Base-by-base conservation (phyloP, 176 grass and related monocot genomes). In the Bromus sterilis region DNA sequence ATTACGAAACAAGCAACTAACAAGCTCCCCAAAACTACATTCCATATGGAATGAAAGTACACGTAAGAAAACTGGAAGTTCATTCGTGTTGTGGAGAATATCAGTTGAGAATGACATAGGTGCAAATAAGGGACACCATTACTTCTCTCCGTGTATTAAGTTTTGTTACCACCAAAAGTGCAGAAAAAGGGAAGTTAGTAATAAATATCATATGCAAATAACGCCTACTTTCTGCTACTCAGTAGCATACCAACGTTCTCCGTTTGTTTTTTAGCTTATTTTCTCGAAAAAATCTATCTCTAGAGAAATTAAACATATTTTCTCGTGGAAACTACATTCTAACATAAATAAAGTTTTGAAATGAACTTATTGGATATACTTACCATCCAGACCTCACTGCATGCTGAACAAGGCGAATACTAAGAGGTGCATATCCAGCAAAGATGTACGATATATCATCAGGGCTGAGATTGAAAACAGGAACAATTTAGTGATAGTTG, bases 371-470 rank as follows among this genome's bases (percentile, higher is more conserved):
- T 40, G 20, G 33, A 84, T 20, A 66, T 55, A 67, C 74, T 80
- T 89, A 98, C 95, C 95, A 98, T 89, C 95, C 95, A 56, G 90
- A 94, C 84, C 95, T 90, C 69, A 95, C 89, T 46, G 95, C 92
- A 90, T 98, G 96, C 71, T 98, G 93, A 67, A 98, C 89, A 76
- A 98, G 90, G 28, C 96, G 86, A 80, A 98, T 98, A 76, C 96
- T 98, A 77, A 98, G 92, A 89, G 96, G 96, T 21, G 93, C 96
- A 28, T 98, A 98, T 84, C 96, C 90, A 91, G 96, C 95, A 91
- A 98, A 98, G 78, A 98, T 95, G 73, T 98, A 98, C 2, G 93
- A 91, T 91, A 98, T 89, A 86, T 98, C 96, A 78, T 68, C 89
- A 65, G 90, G 96, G 59, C 96, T 95, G 93, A 87, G 34, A 93